phyloP scores from a whole-genome alignment of 2,329 filamentous ascomycete genomes.

The Hymenoscyphus infarciens region DNA sequence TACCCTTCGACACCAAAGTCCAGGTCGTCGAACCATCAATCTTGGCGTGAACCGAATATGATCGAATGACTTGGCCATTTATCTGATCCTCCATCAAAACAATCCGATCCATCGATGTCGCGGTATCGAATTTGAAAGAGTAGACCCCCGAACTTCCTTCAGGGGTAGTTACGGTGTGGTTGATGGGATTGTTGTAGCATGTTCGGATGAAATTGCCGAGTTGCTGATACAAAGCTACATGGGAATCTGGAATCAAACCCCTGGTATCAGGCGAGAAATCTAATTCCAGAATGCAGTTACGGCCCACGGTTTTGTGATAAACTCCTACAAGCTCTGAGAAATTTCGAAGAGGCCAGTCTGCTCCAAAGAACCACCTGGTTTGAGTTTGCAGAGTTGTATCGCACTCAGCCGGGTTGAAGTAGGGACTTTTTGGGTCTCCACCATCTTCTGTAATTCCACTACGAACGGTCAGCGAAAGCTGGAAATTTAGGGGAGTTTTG shows the following conservation, averaged over 20 bases:
- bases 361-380: constrained; percentile 30
- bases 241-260: constrained; percentile 26
- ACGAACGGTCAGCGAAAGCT: not conserved
- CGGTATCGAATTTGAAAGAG: constrained; percentile 18
- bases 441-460: constrained; percentile 19
- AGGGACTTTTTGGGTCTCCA: constrained; percentile 26
- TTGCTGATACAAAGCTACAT: constrained; percentile 28
- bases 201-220: constrained; percentile 27
- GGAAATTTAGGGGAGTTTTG: not conserved
- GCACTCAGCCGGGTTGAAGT: constrained; percentile 28
- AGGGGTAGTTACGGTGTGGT: constrained; percentile 5
- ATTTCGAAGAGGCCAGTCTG: constrained; percentile 23
- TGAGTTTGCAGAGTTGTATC: constrained; percentile 29
- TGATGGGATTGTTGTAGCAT: constrained; percentile 14
- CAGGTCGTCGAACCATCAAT: constrained; percentile 19
- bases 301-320: constrained; percentile 29
- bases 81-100: constrained; percentile 32
- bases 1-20: constrained; percentile 27
- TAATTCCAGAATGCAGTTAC: constrained; percentile 29
- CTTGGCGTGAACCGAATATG: constrained; percentile 26
- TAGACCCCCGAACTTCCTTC: constrained; percentile 6
- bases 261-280: constrained; percentile 29
- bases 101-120: constrained; percentile 26
- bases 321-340: constrained; percentile 28
- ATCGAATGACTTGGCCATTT: constrained; percentile 28